phyloP scores from a whole-genome alignment of 768 basidiomycete genomes.

The Tulasnella sp. region DNA sequence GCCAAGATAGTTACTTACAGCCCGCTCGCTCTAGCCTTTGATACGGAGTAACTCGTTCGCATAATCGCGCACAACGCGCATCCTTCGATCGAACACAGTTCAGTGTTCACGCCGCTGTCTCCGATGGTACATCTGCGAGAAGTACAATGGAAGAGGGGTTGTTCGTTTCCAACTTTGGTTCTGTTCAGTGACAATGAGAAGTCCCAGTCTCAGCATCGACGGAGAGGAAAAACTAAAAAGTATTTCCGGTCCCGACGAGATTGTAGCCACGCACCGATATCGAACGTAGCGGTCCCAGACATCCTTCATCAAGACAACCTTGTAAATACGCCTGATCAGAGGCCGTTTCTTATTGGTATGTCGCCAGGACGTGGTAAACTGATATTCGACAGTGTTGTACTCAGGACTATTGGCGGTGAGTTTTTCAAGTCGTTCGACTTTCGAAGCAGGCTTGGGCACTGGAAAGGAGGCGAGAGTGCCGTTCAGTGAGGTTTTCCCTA shows the following conservation, averaged over 20 bases:
- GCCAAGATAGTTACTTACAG: neutral
- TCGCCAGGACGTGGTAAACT: neutral
- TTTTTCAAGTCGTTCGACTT: neutral
- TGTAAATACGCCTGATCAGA: neutral
- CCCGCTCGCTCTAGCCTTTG: neutral
- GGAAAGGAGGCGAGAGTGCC: neutral
- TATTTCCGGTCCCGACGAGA: too few species aligned
- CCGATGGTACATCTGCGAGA: conserved; percentile 1
- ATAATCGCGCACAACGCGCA: conserved; percentile 8
- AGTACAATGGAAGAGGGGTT: neutral
- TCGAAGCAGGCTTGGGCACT: neutral
- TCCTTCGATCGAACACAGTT: neutral
- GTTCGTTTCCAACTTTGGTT: neutral
- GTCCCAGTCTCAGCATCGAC: neutral
- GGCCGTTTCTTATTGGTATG: neutral
- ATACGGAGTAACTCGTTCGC: neutral
- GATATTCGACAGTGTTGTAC: neutral
- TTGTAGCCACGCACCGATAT: neutral
- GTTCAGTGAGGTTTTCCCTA: neutral
- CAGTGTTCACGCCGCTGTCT: neutral
- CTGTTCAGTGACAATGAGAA: neutral
- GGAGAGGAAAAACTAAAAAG: too few species aligned
- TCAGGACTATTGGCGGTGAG: neutral
- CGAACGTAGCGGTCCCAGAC: neutral
- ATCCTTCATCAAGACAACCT: neutral